Conservation (phyloP, 2,329 filamentous ascomycete species). For the Sarocladium oryzae region DNA sequence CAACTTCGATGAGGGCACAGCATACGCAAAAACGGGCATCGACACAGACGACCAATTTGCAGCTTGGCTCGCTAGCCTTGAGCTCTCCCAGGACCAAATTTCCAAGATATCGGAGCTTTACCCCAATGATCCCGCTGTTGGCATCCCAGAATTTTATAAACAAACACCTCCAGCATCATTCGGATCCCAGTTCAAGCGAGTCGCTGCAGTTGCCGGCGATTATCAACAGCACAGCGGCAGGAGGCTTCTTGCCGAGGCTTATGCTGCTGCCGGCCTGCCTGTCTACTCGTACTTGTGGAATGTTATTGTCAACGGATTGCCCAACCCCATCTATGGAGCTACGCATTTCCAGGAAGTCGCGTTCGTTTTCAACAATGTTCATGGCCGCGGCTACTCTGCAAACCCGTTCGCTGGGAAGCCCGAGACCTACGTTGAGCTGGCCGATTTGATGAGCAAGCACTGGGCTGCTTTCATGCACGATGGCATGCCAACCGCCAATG, state of each 20-base stretch:
- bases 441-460: slow-evolving; percentile 37
- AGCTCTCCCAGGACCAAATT: slow-evolving; percentile 19
- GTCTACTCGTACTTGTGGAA: slow-evolving; percentile 52
- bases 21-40: slow-evolving; percentile 44
- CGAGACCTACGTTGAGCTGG: slow-evolving; percentile 24
- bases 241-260: slow-evolving; percentile 43
- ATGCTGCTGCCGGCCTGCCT: slow-evolving; percentile 38
- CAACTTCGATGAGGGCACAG: slow-evolving; percentile 55
- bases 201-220: slow-evolving; percentile 47
- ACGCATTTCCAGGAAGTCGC: slow-evolving; percentile 19
- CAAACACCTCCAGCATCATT: slow-evolving; percentile 21
- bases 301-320: slow-evolving; percentile 42
- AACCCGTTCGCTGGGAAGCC: slow-evolving; percentile 35
- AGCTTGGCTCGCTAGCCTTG: slow-evolving; percentile 24
- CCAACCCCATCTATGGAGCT: slow-evolving; percentile 30
- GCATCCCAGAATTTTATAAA: slow-evolving; percentile 35
- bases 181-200: slow-evolving; percentile 47
- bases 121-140: slow-evolving; percentile 38
- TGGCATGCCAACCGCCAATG: slow-evolving; percentile 29
- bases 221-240: slow-evolving; percentile 46
- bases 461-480: slow-evolving; percentile 39
- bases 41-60: slow-evolving; percentile 46
- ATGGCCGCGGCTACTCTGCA: slow-evolving; percentile 31
- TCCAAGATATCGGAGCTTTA: slow-evolving; percentile 36
- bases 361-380: slow-evolving; percentile 43